Percentiles rank a stretch among this genome's conserved stretches.
phyloP scores from a whole-genome alignment of 2,329 filamentous ascomycete species.

The Cercospora nicotianae region DNA sequence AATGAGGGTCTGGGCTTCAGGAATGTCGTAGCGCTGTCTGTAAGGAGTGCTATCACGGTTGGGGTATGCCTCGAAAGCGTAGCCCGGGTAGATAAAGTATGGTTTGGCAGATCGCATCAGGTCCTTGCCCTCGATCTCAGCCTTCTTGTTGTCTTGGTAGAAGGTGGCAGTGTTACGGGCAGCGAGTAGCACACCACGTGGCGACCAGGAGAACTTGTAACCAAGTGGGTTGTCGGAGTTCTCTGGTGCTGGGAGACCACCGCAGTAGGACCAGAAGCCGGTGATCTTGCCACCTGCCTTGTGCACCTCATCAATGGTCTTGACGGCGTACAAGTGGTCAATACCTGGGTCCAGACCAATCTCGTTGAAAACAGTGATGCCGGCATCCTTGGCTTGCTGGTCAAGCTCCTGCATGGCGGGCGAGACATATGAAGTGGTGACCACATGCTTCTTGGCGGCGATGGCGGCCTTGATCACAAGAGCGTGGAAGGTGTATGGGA shows the following conservation, averaged over 20 bases:
- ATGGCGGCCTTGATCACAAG: slow-evolving; percentile 92
- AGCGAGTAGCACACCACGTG: slow-evolving; percentile 82
- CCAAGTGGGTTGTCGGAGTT: slow-evolving; percentile 84
- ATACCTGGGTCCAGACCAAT: slow-evolving; percentile 75
- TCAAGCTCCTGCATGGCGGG: slow-evolving; percentile 91
- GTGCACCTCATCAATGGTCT: slow-evolving; percentile 88
- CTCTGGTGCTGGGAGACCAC: slow-evolving; percentile 68
- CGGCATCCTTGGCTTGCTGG: slow-evolving; percentile 77
- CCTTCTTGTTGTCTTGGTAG: slow-evolving; percentile 75
- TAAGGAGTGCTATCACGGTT: slow-evolving; percentile 90
- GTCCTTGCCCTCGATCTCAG: slow-evolving; percentile 46
- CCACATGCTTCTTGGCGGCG: slow-evolving; percentile 89
- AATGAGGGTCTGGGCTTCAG: slow-evolving; percentile 84
- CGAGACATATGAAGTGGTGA: slow-evolving; percentile 91
- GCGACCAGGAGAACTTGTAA: slow-evolving; percentile 81
- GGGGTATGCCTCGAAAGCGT: slow-evolving; percentile 85
- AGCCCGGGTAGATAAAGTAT: slow-evolving; percentile 87
- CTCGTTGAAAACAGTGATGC: slow-evolving; percentile 98
- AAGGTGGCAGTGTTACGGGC: slow-evolving; percentile 82
- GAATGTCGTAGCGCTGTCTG: slow-evolving; percentile 86
- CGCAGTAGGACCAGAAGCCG: slow-evolving; percentile 81
- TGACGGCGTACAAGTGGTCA: slow-evolving; percentile 77
- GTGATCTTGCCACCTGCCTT: slow-evolving; percentile 79
- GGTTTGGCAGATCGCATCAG: slow-evolving; percentile 86
- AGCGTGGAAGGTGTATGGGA: slow-evolving; percentile 89